phyloP scores from a whole-genome alignment of 2,329 filamentous ascomycete species.

The Colletotrichum salicis region DNA sequence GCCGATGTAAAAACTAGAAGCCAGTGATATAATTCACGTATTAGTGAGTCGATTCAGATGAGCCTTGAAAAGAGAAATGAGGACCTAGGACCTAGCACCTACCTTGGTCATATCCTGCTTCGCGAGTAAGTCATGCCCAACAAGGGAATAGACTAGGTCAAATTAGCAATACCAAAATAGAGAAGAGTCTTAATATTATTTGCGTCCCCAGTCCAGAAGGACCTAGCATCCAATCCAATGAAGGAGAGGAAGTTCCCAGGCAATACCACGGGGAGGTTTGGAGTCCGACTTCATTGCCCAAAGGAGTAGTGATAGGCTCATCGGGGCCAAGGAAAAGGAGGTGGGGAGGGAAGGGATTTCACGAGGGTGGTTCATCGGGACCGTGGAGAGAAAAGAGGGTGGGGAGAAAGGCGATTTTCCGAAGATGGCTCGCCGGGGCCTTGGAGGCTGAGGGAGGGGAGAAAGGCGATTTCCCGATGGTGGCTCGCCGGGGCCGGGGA shows the following conservation, averaged over 20 bases:
- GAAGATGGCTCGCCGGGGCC: conserved; percentile 8
- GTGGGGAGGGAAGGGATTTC: background rate
- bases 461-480: background rate
- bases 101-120: too few relatives aligned
- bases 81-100: too few relatives aligned
- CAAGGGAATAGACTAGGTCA: background rate
- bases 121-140: background rate
- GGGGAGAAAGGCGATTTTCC: background rate
- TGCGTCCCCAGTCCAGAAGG: conserved; percentile 19
- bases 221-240: conserved; percentile 14
- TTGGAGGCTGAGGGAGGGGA: background rate
- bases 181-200: too few relatives aligned
- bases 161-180: background rate
- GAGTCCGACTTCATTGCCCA: conserved; percentile 30
- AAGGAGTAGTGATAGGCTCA: conserved; percentile 22
- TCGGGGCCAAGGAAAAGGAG: conserved; percentile 2
- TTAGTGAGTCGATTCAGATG: too few relatives aligned
- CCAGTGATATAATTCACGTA: too few relatives aligned
- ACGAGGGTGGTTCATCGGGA: background rate
- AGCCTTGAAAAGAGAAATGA: too few relatives aligned
- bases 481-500: background rate
- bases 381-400: background rate
- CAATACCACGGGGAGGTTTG: conserved; percentile 29
- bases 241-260: conserved; percentile 28
- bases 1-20: too few relatives aligned